Percentiles rank a stretch among this genome's conserved stretches.
Evolutionary conservation across 2,329 filamentous ascomycete genomes (phyloP).

Genomic region (Xylariaceae sp.): DNA sequence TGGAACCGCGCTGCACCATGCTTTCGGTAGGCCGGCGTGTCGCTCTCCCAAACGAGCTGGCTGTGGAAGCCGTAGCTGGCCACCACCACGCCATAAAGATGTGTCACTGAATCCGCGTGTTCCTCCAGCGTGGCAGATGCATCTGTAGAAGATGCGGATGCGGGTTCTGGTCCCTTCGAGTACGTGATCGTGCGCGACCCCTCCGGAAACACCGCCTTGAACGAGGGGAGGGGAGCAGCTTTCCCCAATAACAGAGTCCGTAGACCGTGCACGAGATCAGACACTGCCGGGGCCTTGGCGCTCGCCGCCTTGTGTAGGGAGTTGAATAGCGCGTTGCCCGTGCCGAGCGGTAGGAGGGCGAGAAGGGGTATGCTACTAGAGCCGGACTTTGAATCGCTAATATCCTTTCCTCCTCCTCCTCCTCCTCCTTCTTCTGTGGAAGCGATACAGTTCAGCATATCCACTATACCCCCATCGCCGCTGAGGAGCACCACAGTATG

Average conservation of each 20-base stretch:
- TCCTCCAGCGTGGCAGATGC: conserved; percentile 16
- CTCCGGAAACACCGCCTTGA: conserved; percentile 55
- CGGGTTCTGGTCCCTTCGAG: conserved; percentile 9
- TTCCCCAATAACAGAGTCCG: conserved; percentile 55
- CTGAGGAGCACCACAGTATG: conserved; percentile 73
- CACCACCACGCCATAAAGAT: conserved; percentile 72
- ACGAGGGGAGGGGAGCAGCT: conserved; percentile 53
- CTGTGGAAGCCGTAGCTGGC: conserved; percentile 89
- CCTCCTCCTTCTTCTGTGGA: conserved; percentile 3
- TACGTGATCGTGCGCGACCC: conserved; percentile 47
- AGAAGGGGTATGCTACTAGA: conserved; percentile 37
- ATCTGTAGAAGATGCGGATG: conserved; percentile 5
- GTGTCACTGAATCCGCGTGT: conserved; percentile 31
- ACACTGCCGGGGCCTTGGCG: conserved; percentile 28
- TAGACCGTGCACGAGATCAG: conserved; percentile 44
- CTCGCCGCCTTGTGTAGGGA: conserved; percentile 57
- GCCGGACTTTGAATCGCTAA: too few species aligned
- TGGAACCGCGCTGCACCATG: conserved; percentile 74
- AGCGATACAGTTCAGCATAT: conserved; percentile 64
- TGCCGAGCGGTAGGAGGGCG: conserved; percentile 55
- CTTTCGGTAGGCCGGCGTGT: conserved; percentile 73
- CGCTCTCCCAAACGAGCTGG: conserved; percentile 82
- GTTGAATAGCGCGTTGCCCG: conserved; percentile 60
- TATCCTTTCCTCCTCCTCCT: neutral
- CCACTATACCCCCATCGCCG: conserved; percentile 81